phyloP scores from a whole-genome alignment of 2,329 filamentous ascomycete genomes.

The Salinomyces thailandicus region DNA sequence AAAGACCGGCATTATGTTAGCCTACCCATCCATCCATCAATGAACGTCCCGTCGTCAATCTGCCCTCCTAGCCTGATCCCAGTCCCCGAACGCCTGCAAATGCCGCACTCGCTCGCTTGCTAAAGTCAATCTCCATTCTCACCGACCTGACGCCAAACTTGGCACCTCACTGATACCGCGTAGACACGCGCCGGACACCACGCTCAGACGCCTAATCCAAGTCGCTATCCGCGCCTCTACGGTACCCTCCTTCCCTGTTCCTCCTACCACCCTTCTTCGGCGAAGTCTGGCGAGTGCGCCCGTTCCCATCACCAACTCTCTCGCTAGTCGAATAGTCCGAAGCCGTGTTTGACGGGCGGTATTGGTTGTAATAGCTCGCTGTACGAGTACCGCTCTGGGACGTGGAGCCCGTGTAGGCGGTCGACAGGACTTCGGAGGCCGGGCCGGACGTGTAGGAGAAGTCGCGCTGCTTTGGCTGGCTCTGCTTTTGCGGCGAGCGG shows the following conservation, averaged over 20 bases:
- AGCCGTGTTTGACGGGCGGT: slow-evolving; percentile 19
- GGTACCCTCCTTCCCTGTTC: slow-evolving; percentile 9
- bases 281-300: slow-evolving; percentile 25
- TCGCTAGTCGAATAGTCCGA: slow-evolving; percentile 12
- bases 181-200: background rate
- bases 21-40: no score
- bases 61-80: no score
- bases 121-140: slow-evolving; percentile 1
- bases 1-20: no score
- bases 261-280: slow-evolving; percentile 18
- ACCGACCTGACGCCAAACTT: background rate
- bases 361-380: slow-evolving; percentile 27
- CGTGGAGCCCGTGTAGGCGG: slow-evolving; percentile 29
- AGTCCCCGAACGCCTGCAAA: slow-evolving; percentile 10
- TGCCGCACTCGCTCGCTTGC: slow-evolving; percentile 3
- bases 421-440: slow-evolving; percentile 23
- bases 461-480: slow-evolving; percentile 12
- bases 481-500: slow-evolving; percentile 23
- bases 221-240: slow-evolving; percentile 12
- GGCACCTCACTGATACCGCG: background rate
- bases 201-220: slow-evolving; percentile 7
- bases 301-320: slow-evolving; percentile 6
- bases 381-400: slow-evolving; percentile 13
- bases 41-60: no score
- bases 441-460: slow-evolving; percentile 26